Base-by-base conservation (phyloP, 2,329 filamentous ascomycete genomes). In the Fusarium sororula region DNA sequence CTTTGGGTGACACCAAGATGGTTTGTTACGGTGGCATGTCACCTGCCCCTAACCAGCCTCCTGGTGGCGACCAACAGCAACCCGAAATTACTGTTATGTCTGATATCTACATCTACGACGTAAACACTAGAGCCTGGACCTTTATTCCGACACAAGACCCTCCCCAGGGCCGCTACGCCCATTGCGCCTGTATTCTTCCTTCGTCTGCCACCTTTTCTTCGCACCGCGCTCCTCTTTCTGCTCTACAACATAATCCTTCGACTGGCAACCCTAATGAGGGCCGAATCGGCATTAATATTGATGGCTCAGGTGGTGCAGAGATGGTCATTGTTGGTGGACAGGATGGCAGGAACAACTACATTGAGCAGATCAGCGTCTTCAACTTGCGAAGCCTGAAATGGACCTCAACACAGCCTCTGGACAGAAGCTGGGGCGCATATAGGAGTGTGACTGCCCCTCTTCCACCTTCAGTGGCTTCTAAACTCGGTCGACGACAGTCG, bases 1-100 rank as follows among this genome's bases (percentile, higher is more conserved):
- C 94, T 3, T 85, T 99, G 5, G 96, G 96, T 28, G 96, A 98
- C 80, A 96, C 94, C 6, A 99, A 98, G 82, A 88, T 99, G 81
- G 96, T 99, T 7, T 98, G 96, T 83, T 99, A 98, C 82, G 96
- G 96, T 66, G 96, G 96, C 76, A 99, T 99, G 96, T 98, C 96
- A 15, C 95, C 96, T 2, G 90, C 91, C 17, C 85, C 87, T 12
- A 87, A 84, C 63, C 85, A 87, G 50, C 82, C 87, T 39, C 78
- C 82, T 53, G 80, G 83, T 28, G 82, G 83, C 22, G 85, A 86
- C 17, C 85, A 87, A 67, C 86, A 90, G 62, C 93, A 95, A 76
- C 91, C 94, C 42, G 95, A 98, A 79, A 94, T 98, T 9, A 92
- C 95, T 4, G 96, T 98, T 64, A 98, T 99, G 95, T 98, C 96